phyloP scores from a whole-genome alignment of 2,329 filamentous ascomycete genomes.

The Aspergillus intermedius region DNA sequence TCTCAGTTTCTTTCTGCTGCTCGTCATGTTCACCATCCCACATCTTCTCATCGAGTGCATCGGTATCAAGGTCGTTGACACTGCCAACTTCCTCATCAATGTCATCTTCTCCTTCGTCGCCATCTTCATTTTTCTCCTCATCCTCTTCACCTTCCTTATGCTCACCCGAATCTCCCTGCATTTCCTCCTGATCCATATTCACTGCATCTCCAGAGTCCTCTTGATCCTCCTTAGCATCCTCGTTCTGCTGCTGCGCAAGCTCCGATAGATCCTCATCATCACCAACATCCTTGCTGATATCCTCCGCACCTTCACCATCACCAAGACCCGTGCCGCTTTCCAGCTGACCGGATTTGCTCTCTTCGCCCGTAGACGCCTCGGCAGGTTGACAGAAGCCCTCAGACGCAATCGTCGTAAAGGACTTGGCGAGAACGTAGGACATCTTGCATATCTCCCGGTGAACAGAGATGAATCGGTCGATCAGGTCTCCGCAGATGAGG shows the following conservation, averaged over 20 bases:
- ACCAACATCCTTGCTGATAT: conserved; percentile 94
- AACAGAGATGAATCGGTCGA: conserved; percentile 55
- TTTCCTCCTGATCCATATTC: conserved; percentile 69
- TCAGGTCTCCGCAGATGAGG: conserved; percentile 51
- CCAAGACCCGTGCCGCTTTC: conserved; percentile 90
- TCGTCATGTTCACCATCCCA: conserved; percentile 80
- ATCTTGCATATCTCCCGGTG: conserved; percentile 69
- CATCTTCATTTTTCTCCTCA: conserved; percentile 57
- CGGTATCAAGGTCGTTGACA: conserved; percentile 83
- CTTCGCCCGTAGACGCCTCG: conserved; percentile 67
- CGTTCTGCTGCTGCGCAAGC: conserved; percentile 75
- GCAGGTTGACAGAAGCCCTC: conserved; percentile 89
- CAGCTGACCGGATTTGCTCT: conserved; percentile 67
- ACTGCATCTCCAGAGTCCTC: conserved; percentile 43
- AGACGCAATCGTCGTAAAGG: conserved; percentile 70
- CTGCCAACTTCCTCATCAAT: conserved; percentile 87
- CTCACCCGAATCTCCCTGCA: conserved; percentile 77
- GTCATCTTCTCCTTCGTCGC: conserved; percentile 58
- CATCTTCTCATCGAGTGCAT: conserved; percentile 94
- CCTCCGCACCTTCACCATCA: conserved; percentile 89
- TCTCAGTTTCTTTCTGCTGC: conserved; percentile 64
- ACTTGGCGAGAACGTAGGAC: conserved; percentile 66
- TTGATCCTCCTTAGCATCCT: conserved; percentile 43
- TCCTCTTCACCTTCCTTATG: conserved; percentile 36
- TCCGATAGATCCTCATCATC: conserved; percentile 91